Percentiles rank a stretch among this genome's conserved stretches.
These are phyloP conservation scores for Neobulgaria alba DNA, from an alignment of 2,329 filamentous ascomycete genomes.

Conservation along the genomic window DNA sequence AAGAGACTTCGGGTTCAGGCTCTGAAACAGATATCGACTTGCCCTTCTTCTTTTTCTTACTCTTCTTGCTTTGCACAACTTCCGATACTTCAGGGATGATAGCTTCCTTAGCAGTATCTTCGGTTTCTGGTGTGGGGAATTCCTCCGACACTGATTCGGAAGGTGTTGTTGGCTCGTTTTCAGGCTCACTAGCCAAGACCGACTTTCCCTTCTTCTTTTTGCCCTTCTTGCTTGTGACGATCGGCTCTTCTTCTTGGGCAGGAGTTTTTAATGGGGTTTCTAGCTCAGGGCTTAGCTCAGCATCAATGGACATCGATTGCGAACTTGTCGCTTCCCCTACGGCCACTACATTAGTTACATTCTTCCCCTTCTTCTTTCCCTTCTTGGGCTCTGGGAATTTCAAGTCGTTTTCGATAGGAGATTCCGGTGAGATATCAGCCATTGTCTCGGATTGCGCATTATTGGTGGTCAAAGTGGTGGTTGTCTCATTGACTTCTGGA, in stretches of 20 bases:
- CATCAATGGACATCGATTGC: neutral
- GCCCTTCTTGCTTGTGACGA: slow-evolving; percentile 16
- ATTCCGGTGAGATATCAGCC: neutral
- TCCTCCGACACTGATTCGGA: neutral
- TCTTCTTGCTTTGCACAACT: neutral
- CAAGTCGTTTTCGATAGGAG: neutral
- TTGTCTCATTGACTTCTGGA: neutral
- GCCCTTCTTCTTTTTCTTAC: slow-evolving; percentile 7
- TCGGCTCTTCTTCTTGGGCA: neutral
- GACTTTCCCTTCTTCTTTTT: slow-evolving; percentile 29
- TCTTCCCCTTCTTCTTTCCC: neutral
- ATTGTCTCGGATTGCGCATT: neutral
- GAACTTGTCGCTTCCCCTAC: neutral
- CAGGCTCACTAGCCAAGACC: slow-evolving; percentile 8
- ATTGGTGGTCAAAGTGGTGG: neutral
- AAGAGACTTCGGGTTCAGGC: neutral
- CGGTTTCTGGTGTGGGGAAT: neutral
- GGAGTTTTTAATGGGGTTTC: too few relatives aligned
- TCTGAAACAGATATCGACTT: slow-evolving; percentile 2
- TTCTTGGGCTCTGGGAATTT: neutral
- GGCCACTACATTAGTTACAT: neutral
- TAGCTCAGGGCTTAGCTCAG: too few relatives aligned
- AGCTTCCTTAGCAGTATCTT: neutral
- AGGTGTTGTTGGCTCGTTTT: slow-evolving; percentile 3
- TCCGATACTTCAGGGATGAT: neutral